Base-by-base conservation (phyloP, 2,329 filamentous ascomycete species). In the Xylariaceae sp. region DNA sequence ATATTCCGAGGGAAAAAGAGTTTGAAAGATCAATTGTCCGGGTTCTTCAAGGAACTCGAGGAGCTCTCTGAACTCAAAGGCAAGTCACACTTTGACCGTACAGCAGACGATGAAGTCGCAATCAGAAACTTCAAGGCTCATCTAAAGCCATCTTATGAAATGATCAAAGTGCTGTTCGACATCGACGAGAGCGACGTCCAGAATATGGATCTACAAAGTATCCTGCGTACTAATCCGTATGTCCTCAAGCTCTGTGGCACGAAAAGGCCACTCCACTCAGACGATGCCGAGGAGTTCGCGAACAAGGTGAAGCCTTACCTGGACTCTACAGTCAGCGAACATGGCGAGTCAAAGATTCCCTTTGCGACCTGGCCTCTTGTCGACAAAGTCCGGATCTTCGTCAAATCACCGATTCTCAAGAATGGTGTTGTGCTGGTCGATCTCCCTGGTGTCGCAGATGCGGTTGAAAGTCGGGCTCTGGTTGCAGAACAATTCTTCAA, bases 401-500 rank as follows among this genome's bases (percentile, higher is more conserved):
- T 71, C 10, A 77, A 73, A 46, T 68, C 76, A 0, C 60, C 71
- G 1, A 71, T 78, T 0, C 62, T 83, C 1, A 71, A 70, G 1
- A 73, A 75, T 3, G 78, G 79, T 0, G 71, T 78, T 1, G 73
- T 75, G 0, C 66, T 82, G 4, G 78, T 81, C 0, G 78, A 83
- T 53, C 67, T 83, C 0, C 80, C 80, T 0, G 80, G 80, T 7
- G 69, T 79, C 0, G 74, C 75, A 0, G 80, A 83, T 16, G 51
- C 53, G 0, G 53, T 59, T 0, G 50, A 54, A 1, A 66, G 65
- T 17, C 65, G 70, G 2, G 60, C 60, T 0, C 43, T 52, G 0
- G 47, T 71, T 0, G 65, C 69, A 0, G 14, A 52, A 2, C 49
- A 51, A 0, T 61, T 54, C 16, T 60, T 60, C 4, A n/a, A 53